phyloP scores from a whole-genome alignment of 106 monocot genomes.

The Amphibolis antarctica region DNA sequence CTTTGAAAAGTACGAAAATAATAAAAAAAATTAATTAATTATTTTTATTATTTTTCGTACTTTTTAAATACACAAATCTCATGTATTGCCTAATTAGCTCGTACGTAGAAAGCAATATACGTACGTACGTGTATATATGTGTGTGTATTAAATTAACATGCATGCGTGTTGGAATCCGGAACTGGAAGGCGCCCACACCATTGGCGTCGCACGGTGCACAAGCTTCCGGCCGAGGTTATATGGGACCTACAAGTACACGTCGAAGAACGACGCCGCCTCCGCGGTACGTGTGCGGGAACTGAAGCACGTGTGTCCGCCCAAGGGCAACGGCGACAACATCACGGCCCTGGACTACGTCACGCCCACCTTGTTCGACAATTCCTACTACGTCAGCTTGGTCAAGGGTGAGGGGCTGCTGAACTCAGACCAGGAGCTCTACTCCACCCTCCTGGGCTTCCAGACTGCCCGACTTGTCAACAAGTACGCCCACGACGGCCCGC shows the following conservation, averaged over 20 bases:
- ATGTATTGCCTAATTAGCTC: too few species aligned
- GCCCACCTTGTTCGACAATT: conserved; percentile 59
- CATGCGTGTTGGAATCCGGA: too few species aligned
- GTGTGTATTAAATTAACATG: too few species aligned
- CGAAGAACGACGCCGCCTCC: background rate
- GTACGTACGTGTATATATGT: too few species aligned
- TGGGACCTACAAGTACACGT: conserved; percentile 25
- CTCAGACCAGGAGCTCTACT: conserved; percentile 85
- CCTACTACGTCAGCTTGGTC: conserved; percentile 36
- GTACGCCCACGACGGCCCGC: conserved; percentile 39
- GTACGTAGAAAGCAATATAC: too few species aligned
- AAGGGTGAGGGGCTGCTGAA: conserved; percentile 64
- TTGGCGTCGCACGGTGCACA: conserved; percentile 58
- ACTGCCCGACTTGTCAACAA: conserved; percentile 43
- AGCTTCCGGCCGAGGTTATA: conserved; percentile 63
- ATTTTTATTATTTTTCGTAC: too few species aligned
- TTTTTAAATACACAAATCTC: too few species aligned
- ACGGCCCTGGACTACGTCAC: conserved; percentile 46
- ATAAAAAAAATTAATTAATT: too few species aligned
- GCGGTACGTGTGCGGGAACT: conserved; percentile 3
- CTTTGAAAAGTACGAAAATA: too few species aligned
- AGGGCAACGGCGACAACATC: conserved; percentile 34
- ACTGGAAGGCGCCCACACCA: conserved; percentile 61
- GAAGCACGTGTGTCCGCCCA: background rate
- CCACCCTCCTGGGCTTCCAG: conserved; percentile 25